A percentile compares a stretch with the other conserved stretches of the same genome.
Conservation (phyloP, 2,329 filamentous ascomycete species). For the Blastomyces parvus region DNA sequence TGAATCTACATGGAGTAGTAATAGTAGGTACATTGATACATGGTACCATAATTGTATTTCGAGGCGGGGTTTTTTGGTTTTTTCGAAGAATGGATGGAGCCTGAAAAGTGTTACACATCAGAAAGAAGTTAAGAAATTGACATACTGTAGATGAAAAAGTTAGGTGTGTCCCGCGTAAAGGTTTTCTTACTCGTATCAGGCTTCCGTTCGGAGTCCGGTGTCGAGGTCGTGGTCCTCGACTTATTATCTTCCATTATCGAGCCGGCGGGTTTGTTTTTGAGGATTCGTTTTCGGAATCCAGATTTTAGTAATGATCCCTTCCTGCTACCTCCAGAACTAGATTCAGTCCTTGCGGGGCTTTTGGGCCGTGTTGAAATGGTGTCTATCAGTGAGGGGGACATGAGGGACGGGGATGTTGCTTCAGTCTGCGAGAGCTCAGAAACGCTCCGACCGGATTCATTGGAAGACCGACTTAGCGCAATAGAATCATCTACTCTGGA, state of each 20-base stretch:
- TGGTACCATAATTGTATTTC: neutral
- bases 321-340: neutral
- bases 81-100: slow-evolving; percentile 1
- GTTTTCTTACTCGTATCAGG: slow-evolving; percentile 5
- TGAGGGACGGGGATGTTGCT: slow-evolving; percentile 1
- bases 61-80: neutral
- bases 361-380: slow-evolving; percentile 1
- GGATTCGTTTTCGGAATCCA: neutral
- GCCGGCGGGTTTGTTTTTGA: neutral
- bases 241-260: slow-evolving; percentile 2
- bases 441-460: slow-evolving; percentile 3
- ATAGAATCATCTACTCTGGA: neutral
- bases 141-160: neutral
- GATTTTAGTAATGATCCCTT: slow-evolving; percentile 1
- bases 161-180: neutral
- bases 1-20: slow-evolving; percentile 6
- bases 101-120: neutral
- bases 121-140: neutral
- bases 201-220: neutral
- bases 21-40: slow-evolving; percentile 2
- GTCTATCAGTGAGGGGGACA: neutral
- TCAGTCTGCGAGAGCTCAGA: slow-evolving; percentile 5
- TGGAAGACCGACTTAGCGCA: neutral
- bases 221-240: neutral
- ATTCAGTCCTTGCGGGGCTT: slow-evolving; percentile 5